Conservation (phyloP, 106 monocot genomes). For the Acorus calamus region DNA sequence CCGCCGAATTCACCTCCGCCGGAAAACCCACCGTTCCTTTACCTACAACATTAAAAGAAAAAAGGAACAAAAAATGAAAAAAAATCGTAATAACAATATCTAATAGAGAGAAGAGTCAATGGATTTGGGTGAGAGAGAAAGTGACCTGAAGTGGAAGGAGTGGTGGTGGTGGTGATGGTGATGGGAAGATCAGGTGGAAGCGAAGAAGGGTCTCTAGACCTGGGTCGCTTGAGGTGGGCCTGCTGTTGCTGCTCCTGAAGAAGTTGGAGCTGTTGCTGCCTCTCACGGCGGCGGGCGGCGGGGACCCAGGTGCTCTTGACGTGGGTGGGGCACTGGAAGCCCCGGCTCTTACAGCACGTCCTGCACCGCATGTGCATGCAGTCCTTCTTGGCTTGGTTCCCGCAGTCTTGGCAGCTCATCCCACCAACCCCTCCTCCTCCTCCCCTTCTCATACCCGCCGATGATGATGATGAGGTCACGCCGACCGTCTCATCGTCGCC, state of each 20-base stretch:
- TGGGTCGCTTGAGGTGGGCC: neutral
- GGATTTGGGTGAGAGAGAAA: neutral
- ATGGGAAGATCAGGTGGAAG: neutral
- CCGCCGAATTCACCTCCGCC: slow-evolving; percentile 5
- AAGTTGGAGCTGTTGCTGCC: neutral
- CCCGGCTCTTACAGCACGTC: slow-evolving; percentile 10
- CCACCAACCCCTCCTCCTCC: neutral
- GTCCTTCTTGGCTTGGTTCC: slow-evolving; percentile 12
- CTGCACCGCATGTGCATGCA: slow-evolving; percentile 9
- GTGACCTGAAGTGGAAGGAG: neutral
- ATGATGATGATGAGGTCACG: neutral
- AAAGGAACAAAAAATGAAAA: neutral
- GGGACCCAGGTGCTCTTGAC: slow-evolving; percentile 13
- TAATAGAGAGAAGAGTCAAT: neutral
- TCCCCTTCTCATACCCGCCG: neutral
- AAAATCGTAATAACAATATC: neutral
- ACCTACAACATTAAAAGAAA: neutral
- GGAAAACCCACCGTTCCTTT: slow-evolving; percentile 6
- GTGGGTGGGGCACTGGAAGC: slow-evolving; percentile 9
- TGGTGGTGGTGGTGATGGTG: neutral
- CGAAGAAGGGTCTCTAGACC: neutral
- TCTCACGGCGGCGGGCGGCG: neutral
- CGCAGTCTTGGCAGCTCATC: slow-evolving; percentile 7
- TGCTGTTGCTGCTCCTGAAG: neutral
- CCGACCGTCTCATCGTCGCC: neutral